phyloP scores from a whole-genome alignment of 1,284 basidiomycete genomes.

The Sutorius eximius region DNA sequence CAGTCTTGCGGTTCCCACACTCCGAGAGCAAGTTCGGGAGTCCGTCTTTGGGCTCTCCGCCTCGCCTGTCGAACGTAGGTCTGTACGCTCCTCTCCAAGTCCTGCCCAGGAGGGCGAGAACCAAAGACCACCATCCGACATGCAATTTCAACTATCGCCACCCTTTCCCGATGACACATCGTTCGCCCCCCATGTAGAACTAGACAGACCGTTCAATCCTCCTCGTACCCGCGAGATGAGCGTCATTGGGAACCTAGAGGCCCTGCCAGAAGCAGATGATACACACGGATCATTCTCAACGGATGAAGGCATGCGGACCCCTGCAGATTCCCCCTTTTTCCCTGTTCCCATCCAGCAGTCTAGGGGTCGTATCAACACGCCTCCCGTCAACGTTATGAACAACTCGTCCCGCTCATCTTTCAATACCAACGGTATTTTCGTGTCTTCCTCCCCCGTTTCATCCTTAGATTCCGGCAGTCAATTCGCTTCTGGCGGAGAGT shows the following conservation, averaged over 20 bases:
- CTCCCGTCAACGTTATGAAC: constrained; percentile 30
- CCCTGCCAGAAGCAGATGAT: constrained; percentile 57
- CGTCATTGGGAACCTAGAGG: constrained; percentile 51
- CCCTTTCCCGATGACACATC: constrained; percentile 46
- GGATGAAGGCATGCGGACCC: constrained; percentile 31
- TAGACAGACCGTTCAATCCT: constrained; percentile 43
- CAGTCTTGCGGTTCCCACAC: constrained; percentile 47
- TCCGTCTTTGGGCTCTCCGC: constrained; percentile 56
- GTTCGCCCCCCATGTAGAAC: constrained; percentile 46
- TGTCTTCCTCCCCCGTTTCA: constrained; percentile 72
- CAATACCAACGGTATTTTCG: constrained; percentile 45
- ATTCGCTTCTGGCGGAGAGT: constrained; percentile 48
- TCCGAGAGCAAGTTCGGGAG: constrained; percentile 55
- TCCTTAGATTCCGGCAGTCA: constrained; percentile 73
- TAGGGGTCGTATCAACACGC: constrained; percentile 27
- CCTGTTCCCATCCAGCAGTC: constrained; percentile 32
- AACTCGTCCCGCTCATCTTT: constrained; percentile 35
- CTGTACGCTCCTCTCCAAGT: constrained; percentile 68
- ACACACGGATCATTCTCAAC: constrained; percentile 27
- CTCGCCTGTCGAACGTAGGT: constrained; percentile 64
- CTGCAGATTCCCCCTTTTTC: constrained; percentile 38
- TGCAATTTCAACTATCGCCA: constrained; percentile 36
- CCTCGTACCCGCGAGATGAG: constrained; percentile 51
- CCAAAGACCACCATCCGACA: constrained; percentile 26
- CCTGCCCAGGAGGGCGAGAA: constrained; percentile 45